These are phyloP conservation scores for Tolypocladium nubicola DNA, from an alignment of 2,329 filamentous ascomycete species.

Conservation along the genomic window DNA sequence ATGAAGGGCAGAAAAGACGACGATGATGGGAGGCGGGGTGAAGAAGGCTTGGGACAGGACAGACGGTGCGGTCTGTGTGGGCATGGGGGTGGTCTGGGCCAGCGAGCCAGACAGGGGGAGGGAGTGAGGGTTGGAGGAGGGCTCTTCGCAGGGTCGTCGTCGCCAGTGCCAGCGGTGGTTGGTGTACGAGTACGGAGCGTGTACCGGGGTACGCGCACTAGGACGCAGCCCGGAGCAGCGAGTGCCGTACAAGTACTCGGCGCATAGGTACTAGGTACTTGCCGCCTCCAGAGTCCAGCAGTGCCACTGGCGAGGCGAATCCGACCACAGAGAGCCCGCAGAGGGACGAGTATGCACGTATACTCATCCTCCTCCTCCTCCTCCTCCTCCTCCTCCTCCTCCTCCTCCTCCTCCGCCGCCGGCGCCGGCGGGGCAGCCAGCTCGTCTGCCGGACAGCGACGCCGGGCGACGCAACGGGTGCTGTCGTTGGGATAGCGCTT, in stretches of 20 bases:
- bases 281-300: not conserved
- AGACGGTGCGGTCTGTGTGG: conserved; percentile 16
- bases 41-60: not conserved
- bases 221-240: not conserved
- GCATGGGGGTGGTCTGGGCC: conserved; percentile 8
- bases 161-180: not conserved
- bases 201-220: not conserved
- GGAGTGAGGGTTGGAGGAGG: conserved; percentile 1
- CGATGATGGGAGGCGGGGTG: conserved; percentile 19
- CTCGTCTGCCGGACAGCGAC: no score
- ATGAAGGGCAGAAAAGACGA: conserved; percentile 15
- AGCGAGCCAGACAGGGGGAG: conserved; percentile 3
- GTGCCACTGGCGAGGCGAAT: not conserved
- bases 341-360: not conserved
- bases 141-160: not conserved
- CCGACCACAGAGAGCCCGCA: not conserved
- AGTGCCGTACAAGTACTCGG: not conserved
- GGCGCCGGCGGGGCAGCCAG: not conserved
- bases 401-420: not conserved
- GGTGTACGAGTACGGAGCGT: not conserved
- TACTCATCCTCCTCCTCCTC: not conserved
- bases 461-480: not conserved
- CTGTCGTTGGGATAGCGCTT: not conserved
- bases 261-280: not conserved
- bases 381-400: not conserved